Evolutionary conservation across 768 basidiomycete genomes (phyloP), one percentile per base, ranked within the genome.

Genomic region (Boletus sp.): DNA sequence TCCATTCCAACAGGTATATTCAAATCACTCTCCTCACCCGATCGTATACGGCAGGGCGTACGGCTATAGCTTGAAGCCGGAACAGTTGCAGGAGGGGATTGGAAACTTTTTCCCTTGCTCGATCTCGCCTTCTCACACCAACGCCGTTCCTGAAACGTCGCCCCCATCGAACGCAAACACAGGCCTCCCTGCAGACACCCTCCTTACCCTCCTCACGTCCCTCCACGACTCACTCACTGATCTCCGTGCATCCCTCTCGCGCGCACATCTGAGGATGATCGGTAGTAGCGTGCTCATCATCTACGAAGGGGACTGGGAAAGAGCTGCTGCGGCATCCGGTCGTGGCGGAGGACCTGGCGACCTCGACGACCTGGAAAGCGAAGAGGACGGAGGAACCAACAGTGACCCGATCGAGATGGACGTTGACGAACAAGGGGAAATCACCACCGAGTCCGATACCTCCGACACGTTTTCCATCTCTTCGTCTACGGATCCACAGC

Each of bases 261-360:
- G 68, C 2, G 68, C 86, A 7, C 83, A 96, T 59, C 66, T 93
- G 59, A 82, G 90, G 25, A 90, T 98, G 76, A 81, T 92, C 9
- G 94, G 90, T 7, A 81, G 78, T 25, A 93, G 90, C 62, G 67
- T 97, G 43, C 74, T 99, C 50, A 75, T 98, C 38, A 70, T 95
- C 21, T 96, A 97, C 63, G 88, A 89, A 62, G 84, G 80, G 0
- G 81, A 87, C 61, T 71, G 72, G 57, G 69, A 61, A 10, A 72
- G 54, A 51, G 84, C 73, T 4, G 50, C 57, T 9, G 62, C 66
- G 7, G 71, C 77, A 1, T 53, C 44, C 10, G 59, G 60, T 45
- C 58, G 77, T 71, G 48, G 82, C 77, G 65, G 65, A 10, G 65
- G 59, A 27, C 63, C 67, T 50, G 29, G 23, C 10, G 17, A 15